Evolutionary conservation across 805 yeast genomes (phyloP).

Genomic region (Lachancea thermotolerans): DNA sequence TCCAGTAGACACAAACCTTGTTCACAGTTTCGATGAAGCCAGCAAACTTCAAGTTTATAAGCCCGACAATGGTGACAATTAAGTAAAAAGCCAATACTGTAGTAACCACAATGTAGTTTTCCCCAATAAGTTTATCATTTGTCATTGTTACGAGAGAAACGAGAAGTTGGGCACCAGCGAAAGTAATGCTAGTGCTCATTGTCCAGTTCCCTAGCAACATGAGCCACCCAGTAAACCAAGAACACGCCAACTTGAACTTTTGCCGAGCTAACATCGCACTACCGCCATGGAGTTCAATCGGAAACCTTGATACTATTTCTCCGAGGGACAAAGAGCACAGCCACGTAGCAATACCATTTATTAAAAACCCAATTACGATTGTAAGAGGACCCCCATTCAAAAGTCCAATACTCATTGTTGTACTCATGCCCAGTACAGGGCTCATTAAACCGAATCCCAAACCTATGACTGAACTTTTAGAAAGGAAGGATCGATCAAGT

Average conservation of each 20-base stretch:
- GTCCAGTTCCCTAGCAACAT: constrained; percentile 71
- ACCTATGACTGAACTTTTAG: constrained; percentile 66
- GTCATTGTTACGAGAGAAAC: constrained; percentile 59
- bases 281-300: constrained; percentile 71
- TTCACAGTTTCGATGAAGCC: constrained; percentile 56
- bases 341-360: constrained; percentile 56
- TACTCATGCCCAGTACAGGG: constrained; percentile 71
- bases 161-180: constrained; percentile 70
- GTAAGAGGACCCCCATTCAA: constrained; percentile 75
- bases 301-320: constrained; percentile 71
- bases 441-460: constrained; percentile 77
- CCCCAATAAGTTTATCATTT: constrained; percentile 43
- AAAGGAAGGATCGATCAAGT: constrained; percentile 52
- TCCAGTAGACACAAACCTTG: constrained; percentile 67
- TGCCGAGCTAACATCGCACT: constrained; percentile 63
- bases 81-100: constrained; percentile 52
- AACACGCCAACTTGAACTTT: constrained; percentile 46
- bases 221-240: constrained; percentile 80
- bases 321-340: constrained; percentile 66
- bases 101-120: constrained; percentile 43
- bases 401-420: constrained; percentile 64
- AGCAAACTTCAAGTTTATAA: constrained; percentile 57
- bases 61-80: constrained; percentile 52
- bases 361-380: constrained; percentile 65
- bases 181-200: constrained; percentile 64